Evolutionary conservation across 2,329 filamentous ascomycete genomes (phyloP).

Genomic region (Byssoonygena ceratinophila): DNA sequence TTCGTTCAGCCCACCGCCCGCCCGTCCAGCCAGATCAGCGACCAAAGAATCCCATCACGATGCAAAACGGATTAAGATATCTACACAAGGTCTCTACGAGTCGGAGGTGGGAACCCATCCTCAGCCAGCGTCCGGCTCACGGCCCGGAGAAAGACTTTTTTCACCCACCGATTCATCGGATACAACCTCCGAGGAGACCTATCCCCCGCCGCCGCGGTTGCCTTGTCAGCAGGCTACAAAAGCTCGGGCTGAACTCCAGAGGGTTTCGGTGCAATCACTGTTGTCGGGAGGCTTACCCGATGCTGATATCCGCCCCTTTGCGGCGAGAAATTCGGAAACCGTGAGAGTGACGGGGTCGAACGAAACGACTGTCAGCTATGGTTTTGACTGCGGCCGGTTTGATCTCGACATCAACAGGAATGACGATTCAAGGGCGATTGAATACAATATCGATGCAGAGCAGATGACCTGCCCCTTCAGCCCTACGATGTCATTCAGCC

Average conservation of each 20-base stretch:
- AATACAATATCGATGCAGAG: conserved; percentile 5
- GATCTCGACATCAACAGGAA: conserved; percentile 62
- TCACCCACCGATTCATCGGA: conserved; percentile 5
- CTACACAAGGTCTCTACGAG: neutral
- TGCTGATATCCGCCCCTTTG: neutral
- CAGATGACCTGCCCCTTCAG: conserved; percentile 1
- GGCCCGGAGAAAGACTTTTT: neutral
- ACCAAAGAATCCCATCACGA: neutral
- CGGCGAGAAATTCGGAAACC: neutral
- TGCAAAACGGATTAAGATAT: conserved; percentile 6
- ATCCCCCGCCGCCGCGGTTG: neutral
- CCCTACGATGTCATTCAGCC: conserved; percentile 16
- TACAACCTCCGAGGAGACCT: conserved; percentile 8
- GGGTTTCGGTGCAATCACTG: conserved; percentile 57
- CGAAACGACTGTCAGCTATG: conserved; percentile 44
- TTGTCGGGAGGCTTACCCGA: conserved; percentile 33
- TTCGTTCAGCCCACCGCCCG: neutral
- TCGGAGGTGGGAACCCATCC: neutral
- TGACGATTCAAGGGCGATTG: conserved; percentile 57
- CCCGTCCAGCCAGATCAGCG: neutral
- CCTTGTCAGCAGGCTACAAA: neutral
- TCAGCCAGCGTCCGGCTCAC: neutral
- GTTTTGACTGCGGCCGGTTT: conserved; percentile 58
- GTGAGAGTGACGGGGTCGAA: conserved; percentile 11
- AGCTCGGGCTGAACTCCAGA: conserved; percentile 36